Percentiles rank a stretch among this genome's conserved stretches.
Evolutionary conservation across 2,329 filamentous ascomycete species (phyloP).

Genomic region (Dactylellina haptotyla): DNA sequence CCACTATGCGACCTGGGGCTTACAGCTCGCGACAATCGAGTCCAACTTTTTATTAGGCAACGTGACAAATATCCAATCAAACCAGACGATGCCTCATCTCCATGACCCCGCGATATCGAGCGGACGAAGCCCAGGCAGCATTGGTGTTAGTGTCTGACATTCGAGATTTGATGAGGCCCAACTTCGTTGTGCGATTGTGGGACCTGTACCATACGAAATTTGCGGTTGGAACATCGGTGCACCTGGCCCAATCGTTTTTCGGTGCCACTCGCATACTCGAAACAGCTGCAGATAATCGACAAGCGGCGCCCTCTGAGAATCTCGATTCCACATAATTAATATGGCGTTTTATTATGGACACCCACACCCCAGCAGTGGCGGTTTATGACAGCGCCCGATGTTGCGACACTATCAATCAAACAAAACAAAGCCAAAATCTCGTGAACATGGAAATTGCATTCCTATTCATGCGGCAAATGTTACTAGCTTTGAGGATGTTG

Average conservation of each 20-base stretch:
- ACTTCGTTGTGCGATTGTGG: neutral
- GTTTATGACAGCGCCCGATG: constrained; percentile 14
- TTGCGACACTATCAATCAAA: constrained; percentile 5
- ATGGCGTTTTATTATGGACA: constrained; percentile 50
- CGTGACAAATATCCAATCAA: constrained; percentile 13
- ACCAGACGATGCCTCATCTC: neutral
- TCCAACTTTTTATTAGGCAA: constrained; percentile 11
- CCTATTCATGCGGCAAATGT: no score
- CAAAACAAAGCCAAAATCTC: neutral
- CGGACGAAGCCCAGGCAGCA: constrained; percentile 22
- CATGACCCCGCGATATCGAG: neutral
- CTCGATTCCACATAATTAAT: constrained; percentile 32
- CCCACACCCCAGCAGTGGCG: no score
- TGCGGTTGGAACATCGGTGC: constrained; percentile 9
- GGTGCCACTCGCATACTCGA: constrained; percentile 30
- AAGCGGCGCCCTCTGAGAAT: constrained; percentile 38
- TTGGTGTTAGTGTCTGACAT: constrained; percentile 13
- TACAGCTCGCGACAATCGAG: neutral
- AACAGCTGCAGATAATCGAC: constrained; percentile 26
- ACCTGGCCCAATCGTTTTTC: constrained; percentile 20
- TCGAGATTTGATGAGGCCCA: constrained; percentile 10
- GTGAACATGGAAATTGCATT: constrained; percentile 17
- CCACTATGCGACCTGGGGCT: neutral
- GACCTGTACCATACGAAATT: constrained; percentile 1
- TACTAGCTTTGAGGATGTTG: no score